phyloP scores from a whole-genome alignment of 2,329 filamentous ascomycete species.

The Alternaria conjuncta region DNA sequence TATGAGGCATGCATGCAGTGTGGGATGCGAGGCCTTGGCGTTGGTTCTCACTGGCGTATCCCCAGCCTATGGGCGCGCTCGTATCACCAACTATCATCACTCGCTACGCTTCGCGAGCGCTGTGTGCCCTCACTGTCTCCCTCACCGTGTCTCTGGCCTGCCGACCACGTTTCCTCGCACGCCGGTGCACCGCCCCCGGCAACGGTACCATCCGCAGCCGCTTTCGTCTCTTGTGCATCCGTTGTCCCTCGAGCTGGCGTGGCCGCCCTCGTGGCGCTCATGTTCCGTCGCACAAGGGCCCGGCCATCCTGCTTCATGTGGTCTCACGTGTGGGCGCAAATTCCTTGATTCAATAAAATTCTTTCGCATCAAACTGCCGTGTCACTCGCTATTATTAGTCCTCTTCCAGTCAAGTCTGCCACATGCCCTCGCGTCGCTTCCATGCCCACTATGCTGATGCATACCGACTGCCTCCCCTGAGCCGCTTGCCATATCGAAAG shows the following conservation, averaged over 20 bases:
- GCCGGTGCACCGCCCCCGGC: conserved; percentile 22
- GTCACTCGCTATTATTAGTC: conserved; percentile 46
- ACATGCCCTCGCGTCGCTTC: conserved; percentile 10
- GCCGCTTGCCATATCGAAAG: conserved; percentile 57
- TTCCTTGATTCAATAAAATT: conserved; percentile 44
- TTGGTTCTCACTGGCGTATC: conserved; percentile 22
- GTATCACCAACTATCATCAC: conserved; percentile 36
- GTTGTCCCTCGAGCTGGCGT: conserved; percentile 37
- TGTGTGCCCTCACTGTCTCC: conserved; percentile 28
- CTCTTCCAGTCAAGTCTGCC: conserved; percentile 17
- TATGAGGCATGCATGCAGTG: conserved; percentile 28
- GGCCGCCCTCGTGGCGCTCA: conserved; percentile 47
- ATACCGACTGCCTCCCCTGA: conserved; percentile 57
- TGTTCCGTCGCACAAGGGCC: conserved; percentile 36
- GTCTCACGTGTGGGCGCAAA: conserved; percentile 44
- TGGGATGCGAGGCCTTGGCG: conserved; percentile 31
- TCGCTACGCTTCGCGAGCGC: conserved; percentile 25
- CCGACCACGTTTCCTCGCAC: conserved; percentile 39
- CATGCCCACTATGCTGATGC: conserved; percentile 46
- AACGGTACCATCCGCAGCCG: conserved; percentile 33
- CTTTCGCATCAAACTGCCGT: conserved; percentile 41
- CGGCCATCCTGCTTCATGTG: conserved; percentile 40
- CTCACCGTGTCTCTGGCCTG: conserved; percentile 24
- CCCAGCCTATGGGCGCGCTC: conserved; percentile 24
- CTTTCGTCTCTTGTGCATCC: conserved; percentile 30